These are phyloP conservation scores for Endothia cerciana DNA, from an alignment of 2,329 filamentous ascomycete species.

Conservation along the genomic window DNA sequence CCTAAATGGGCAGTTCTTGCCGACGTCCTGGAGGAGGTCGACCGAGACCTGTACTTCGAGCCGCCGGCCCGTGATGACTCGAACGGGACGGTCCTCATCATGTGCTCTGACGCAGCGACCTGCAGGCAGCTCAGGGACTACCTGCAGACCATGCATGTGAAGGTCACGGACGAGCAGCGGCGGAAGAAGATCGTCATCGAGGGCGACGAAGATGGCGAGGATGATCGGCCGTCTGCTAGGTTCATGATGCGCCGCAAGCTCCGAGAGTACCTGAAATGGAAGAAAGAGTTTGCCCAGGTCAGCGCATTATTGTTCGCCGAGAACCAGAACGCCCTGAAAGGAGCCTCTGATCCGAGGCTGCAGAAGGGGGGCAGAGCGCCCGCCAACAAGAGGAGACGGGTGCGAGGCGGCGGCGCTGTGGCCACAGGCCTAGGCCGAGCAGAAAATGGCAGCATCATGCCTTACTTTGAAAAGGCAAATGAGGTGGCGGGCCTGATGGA, in stretches of 20 bases:
- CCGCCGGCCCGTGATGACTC: constrained; percentile 77
- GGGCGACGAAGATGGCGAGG: constrained; percentile 52
- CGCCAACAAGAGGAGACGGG: constrained; percentile 81
- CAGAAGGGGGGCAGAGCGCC: constrained; percentile 67
- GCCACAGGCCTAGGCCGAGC: constrained; percentile 64
- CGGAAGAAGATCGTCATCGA: constrained; percentile 39
- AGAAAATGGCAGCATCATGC: constrained; percentile 74
- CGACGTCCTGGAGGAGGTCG: constrained; percentile 93
- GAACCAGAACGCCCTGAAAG: constrained; percentile 76
- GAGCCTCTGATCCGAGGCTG: constrained; percentile 62
- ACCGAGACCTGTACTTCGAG: constrained; percentile 85
- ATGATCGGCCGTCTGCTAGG: constrained; percentile 70
- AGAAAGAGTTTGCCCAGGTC: constrained; percentile 83
- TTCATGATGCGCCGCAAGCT: constrained; percentile 91
- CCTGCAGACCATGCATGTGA: constrained; percentile 85
- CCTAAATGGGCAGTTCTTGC: constrained; percentile 91
- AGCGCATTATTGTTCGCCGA: constrained; percentile 78
- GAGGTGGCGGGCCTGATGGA: constrained; percentile 84
- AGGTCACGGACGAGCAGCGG: constrained; percentile 53
- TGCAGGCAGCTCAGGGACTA: constrained; percentile 90
- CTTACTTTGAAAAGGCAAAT: constrained; percentile 79
- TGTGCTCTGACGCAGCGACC: constrained; percentile 88
- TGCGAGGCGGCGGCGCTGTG: constrained; percentile 75
- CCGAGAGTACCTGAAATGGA: constrained; percentile 88
- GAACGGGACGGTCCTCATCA: constrained; percentile 90